Evolutionary conservation across 805 yeast species (phyloP), one percentile per base, ranked within the genome.

Genomic region (Wickerhamiella allomyrinae): DNA sequence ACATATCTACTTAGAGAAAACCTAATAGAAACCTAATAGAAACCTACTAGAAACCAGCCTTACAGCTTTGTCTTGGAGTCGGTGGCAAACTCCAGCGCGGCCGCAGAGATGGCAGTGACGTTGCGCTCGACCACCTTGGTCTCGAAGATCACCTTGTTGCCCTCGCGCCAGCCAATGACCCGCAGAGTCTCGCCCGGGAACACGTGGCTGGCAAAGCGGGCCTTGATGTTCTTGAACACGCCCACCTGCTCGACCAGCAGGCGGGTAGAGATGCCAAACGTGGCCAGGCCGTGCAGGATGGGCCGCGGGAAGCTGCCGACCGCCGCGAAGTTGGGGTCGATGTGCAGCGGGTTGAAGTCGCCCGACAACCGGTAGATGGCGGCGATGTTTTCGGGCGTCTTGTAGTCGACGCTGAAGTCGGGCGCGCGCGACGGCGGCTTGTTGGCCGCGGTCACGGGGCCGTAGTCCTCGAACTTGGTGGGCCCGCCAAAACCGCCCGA

Each of bases 331-430:
- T 60, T 68, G 15, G 97, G 96, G 65, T 89, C 97, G 58, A 89
- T 79, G 66, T 87, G 98, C 53, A 89, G 71, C 46, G 98, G 98
- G 62, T 89, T 89, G 61, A 77, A 78, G 67, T 89, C 98, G 42
- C 95, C 97, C 47, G 89, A 79, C 47, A 89, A 68, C 60, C 98
- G 75, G 67, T 89, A 89, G 43, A 87, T 63, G 3, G 94, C 84
- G 37, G 96, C 96, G 60, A 77, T 85, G 59, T 86, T 82, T 34
- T 61, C 67, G 21, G 70, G 57, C 2, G 91, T 81, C 49, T 70
- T 62, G 53, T 74, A 70, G 34, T 69, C 73, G 37, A 62, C 59
- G 43, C 70, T 75, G 55, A 73, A 81, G 57, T 82, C 93, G 6
- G 95, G 91, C 20, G 60, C 59, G 20, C 71, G 60, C 39, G 64